A percentile compares a stretch with the other conserved stretches of the same genome.
These are phyloP conservation scores for Pterula multifida DNA, from an alignment of 1,284 basidiomycete species.

Conservation along the genomic window DNA sequence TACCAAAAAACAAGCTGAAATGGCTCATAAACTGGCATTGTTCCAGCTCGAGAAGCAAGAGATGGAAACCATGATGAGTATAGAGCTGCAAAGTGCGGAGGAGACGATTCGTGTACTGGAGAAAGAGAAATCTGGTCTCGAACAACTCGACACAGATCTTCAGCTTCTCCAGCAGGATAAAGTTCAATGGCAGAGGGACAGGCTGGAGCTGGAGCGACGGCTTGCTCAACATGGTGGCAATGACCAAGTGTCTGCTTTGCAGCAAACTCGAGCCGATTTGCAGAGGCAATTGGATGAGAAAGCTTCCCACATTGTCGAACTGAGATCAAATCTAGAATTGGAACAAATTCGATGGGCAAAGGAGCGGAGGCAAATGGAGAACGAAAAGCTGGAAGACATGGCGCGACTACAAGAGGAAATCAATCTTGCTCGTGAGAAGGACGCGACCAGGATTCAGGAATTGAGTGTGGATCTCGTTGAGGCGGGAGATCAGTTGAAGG, in stretches of 20 bases:
- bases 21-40: slow-evolving; percentile 46
- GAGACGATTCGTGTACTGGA: slow-evolving; percentile 50
- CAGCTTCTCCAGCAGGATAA: slow-evolving; percentile 38
- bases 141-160: slow-evolving; percentile 38
- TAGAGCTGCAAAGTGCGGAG: slow-evolving; percentile 54
- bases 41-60: slow-evolving; percentile 53
- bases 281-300: slow-evolving; percentile 29
- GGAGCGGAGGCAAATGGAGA: slow-evolving; percentile 39
- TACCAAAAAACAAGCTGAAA: slow-evolving; percentile 46
- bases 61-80: slow-evolving; percentile 44
- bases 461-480: slow-evolving; percentile 37
- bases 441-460: slow-evolving; percentile 20
- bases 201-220: slow-evolving; percentile 28
- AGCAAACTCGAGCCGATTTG: slow-evolving; percentile 22
- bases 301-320: slow-evolving; percentile 35
- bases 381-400: slow-evolving; percentile 36
- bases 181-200: slow-evolving; percentile 42
- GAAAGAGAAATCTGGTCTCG: slow-evolving; percentile 45
- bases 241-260: not conserved
- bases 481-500: slow-evolving; percentile 31
- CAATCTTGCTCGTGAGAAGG: slow-evolving; percentile 24
- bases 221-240: slow-evolving; percentile 12
- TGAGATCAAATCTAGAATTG: slow-evolving; percentile 38
- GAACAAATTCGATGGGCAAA: slow-evolving; percentile 44
- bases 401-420: slow-evolving; percentile 32